Base-by-base conservation (phyloP, 139 green algal species). In the Trebouxia sp. region DNA sequence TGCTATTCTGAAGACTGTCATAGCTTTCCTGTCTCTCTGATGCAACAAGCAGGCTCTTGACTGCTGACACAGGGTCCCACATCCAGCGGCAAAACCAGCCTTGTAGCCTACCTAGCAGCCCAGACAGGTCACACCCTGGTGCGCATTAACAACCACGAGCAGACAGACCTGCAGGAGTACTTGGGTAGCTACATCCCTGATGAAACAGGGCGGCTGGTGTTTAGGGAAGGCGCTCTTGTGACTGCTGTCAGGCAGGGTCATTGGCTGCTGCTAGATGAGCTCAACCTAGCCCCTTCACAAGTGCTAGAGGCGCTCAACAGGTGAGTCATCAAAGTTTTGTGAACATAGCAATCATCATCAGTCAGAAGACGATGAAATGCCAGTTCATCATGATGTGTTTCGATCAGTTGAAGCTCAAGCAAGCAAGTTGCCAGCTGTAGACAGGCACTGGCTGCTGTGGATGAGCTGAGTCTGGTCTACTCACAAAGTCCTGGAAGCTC, bases 91-190 rank as follows among this genome's bases (percentile, higher is more conserved):
- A 99, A 99, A 89, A 99, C 97, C 0, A 94, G 87, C 38, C 85
- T 99, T 70, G 94, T 99, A n/a, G 85, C 88, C 43, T 95, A 99
- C 86, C 87, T 99, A 65, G 97, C 97, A 3, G 86, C 88, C 10
- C 88, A 92, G 80, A 99, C 97, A 24, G 96, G 96, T 1, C 94
- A 98, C 85, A 88, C 83, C 4, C 92, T 97, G 81, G 89, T 99
- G 43, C 93, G 97, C 84, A 99, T 99, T 89, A 99, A 99, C 93
- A 99, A 99, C 89, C 96, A 99, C 85, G 94, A 99, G 83, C 92
- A 98, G 78, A 99, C 97, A 1, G 97, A 99, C 88, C 87, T 99
- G 82, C 92, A 97, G 88, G 97, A 99, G 90, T 99, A 99, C 85
- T 86, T 99, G 66, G 97, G 97, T 30, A 92, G 77, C 66, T 99